Evolutionary conservation across 1,284 basidiomycete genomes (phyloP), one percentile per base, ranked within the genome.

Genomic region (Apiotrichum sp.): DNA sequence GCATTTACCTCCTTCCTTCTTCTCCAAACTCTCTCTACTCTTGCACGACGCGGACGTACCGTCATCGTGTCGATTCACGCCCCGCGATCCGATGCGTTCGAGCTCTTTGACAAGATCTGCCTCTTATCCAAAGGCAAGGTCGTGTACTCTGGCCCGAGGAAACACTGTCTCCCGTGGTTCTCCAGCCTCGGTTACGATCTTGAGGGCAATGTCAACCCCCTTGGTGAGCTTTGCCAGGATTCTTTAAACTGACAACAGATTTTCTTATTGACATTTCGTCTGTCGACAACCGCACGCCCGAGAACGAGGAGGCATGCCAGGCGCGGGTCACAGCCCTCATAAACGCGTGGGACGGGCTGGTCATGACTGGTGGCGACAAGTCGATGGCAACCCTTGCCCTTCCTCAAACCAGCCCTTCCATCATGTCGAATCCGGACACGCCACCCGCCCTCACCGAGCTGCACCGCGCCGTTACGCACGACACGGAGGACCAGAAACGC

Each of bases 21-120:
- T 10, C 76, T 82, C 31, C 71, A 77, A 36, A 80, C 79, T 2
- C 73, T 82, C 4, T 76, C 70, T 3, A 70, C 74, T 0, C 78
- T 83, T 14, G 78, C 81, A 9, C 71, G 72, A 31, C 71, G 77
- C 45, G 78, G 78, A 0, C 74, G 81, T 0, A 80, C 79, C 0
- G 73, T 83, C 50, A 77, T 82, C 34, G 67, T 81, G 31, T 78
- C 77, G 2, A 74, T 82, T 13, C 81, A 83, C 61, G 79, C 80
- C 31, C 81, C 81, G 0, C 76, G 81, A 4, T 80, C 80, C 14
- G 81, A 82, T 53, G 80, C 80, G 0, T 82, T 79, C 61, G 55
- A 63, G 1, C 66, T 82, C 13, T 81, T 82, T 58, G 77, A 80
- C 60, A 68, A 75, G 2, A 72, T 82, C 48, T 69, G 77, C 13